Conservation (phyloP, 768 basidiomycete genomes). For the Panellus pusillus region DNA sequence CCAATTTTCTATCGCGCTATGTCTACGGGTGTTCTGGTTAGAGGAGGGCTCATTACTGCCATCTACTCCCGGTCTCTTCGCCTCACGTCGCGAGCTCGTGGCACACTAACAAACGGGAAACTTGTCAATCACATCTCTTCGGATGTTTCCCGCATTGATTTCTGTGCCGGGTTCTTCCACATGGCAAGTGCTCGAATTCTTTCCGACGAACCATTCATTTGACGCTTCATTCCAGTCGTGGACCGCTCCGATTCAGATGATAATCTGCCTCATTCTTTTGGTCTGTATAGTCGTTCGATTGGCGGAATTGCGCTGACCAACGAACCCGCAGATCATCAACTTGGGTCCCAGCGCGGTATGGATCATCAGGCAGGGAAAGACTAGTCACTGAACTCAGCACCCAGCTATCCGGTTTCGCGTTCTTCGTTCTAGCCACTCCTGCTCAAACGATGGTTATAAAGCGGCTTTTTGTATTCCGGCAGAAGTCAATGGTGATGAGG, state of each 20-base stretch:
- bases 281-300: not conserved
- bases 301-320: not conserved
- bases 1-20: constrained; percentile 82
- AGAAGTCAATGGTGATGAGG: constrained; percentile 60
- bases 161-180: constrained; percentile 78
- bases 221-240: constrained; percentile 43
- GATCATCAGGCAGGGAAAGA: not conserved
- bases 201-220: not conserved
- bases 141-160: constrained; percentile 90
- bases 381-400: not conserved
- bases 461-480: constrained; percentile 63
- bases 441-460: constrained; percentile 75
- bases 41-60: constrained; percentile 84
- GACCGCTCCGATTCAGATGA: constrained; percentile 75
- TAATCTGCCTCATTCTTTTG: constrained; percentile 74
- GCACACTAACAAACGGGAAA: constrained; percentile 81
- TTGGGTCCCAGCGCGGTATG: constrained; percentile 59
- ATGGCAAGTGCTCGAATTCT: constrained; percentile 39
- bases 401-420: constrained; percentile 48
- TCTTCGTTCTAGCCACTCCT: constrained; percentile 72
- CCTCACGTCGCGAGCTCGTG: constrained; percentile 77
- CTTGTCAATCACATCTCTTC: constrained; percentile 94
- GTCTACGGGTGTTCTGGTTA: constrained; percentile 75
- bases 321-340: constrained; percentile 45
- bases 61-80: constrained; percentile 79